Evolutionary conservation across 164 flowering plant genomes (phyloP).

Genomic region (Kalanchoe fedtschenkoi): DNA sequence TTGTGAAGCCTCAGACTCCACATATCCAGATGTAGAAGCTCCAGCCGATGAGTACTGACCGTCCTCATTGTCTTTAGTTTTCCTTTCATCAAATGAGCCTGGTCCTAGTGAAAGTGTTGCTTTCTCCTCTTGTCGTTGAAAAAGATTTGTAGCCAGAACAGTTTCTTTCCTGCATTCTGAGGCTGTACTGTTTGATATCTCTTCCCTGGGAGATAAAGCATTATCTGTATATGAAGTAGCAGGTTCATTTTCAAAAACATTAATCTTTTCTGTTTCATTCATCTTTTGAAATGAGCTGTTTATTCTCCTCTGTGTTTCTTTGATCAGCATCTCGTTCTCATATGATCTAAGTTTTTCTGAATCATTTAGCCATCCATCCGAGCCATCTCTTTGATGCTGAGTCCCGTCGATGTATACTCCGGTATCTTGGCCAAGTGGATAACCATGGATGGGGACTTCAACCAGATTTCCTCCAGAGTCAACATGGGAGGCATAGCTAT

Average conservation of each 20-base stretch:
- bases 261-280: slow-evolving; percentile 19
- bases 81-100: not conserved
- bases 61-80: slow-evolving; percentile 22
- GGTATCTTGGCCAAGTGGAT: slow-evolving; percentile 20
- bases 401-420: slow-evolving; percentile 14
- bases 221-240: slow-evolving; percentile 19
- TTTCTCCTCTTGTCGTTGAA: slow-evolving; percentile 16
- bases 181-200: slow-evolving; percentile 10
- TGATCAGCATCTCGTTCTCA: slow-evolving; percentile 16
- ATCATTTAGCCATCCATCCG: slow-evolving; percentile 13
- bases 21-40: slow-evolving; percentile 18
- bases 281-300: slow-evolving; percentile 23
- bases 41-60: slow-evolving; percentile 23
- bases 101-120: not conserved
- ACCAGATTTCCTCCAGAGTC: slow-evolving; percentile 18
- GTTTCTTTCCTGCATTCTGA: slow-evolving; percentile 12
- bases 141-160: slow-evolving; percentile 15
- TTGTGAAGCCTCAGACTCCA: slow-evolving; percentile 32
- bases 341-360: slow-evolving; percentile 12
- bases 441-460: slow-evolving; percentile 19
- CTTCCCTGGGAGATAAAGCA: slow-evolving; percentile 22
- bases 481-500: not conserved
- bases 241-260: slow-evolving; percentile 19
- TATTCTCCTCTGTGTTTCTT: slow-evolving; percentile 28
- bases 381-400: slow-evolving; percentile 19